Conservation (phyloP, 495 filamentous ascomycete genomes). For the Hypomontagnella monticulosa region DNA sequence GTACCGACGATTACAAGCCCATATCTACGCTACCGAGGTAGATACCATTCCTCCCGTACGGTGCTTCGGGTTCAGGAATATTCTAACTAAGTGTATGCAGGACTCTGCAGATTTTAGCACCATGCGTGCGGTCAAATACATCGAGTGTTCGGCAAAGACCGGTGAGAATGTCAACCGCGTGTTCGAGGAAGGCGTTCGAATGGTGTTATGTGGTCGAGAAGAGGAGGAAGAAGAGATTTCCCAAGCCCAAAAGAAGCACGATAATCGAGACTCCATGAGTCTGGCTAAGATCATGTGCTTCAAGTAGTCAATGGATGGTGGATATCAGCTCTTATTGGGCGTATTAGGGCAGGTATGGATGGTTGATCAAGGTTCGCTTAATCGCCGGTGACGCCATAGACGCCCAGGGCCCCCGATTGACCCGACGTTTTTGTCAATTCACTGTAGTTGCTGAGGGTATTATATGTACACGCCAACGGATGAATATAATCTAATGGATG, state of each 20-base stretch:
- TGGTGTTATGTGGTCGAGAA: constrained; percentile 26
- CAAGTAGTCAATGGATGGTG: constrained; percentile 19
- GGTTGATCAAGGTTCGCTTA: too few relatives aligned
- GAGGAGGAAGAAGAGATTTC: constrained; percentile 7
- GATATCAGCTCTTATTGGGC: neutral
- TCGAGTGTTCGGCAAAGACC: constrained; percentile 44
- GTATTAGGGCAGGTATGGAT: too few relatives aligned
- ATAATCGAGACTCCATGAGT: neutral
- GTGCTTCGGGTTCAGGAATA: neutral
- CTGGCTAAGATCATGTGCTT: constrained; percentile 31
- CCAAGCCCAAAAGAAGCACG: neutral
- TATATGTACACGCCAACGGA: too few relatives aligned
- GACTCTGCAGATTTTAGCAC: constrained; percentile 8
- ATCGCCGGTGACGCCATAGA: too few relatives aligned
- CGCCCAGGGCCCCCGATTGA: too few relatives aligned
- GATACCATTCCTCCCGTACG: neutral
- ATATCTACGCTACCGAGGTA: constrained; percentile 23
- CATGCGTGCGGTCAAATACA: constrained; percentile 33
- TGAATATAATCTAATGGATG: too few relatives aligned
- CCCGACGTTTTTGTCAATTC: too few relatives aligned
- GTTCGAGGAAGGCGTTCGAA: constrained; percentile 37
- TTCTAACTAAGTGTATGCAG: constrained; percentile 12
- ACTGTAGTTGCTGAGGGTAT: too few relatives aligned
- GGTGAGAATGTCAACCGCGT: constrained; percentile 38
- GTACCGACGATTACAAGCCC: constrained; percentile 20